Conservation (phyloP, 768 basidiomycete species). For the Mycena amicta region DNA sequence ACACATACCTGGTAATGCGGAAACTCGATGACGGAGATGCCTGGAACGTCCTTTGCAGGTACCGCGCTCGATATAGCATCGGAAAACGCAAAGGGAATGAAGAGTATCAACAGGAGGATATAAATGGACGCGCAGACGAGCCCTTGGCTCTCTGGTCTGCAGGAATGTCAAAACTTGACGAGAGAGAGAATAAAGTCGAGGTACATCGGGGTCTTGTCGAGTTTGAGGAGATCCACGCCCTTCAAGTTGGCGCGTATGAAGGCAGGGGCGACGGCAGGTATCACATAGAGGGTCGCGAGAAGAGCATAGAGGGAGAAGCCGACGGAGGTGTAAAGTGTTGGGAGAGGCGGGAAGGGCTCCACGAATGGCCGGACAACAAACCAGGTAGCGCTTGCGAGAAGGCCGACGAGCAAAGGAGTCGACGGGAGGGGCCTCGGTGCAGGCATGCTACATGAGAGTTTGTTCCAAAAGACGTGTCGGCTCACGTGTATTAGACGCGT, state of each 20-base stretch:
- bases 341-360: conserved; percentile 67
- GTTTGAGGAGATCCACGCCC: conserved; percentile 88
- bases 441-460: conserved; percentile 21
- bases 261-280: conserved; percentile 80
- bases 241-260: conserved; percentile 83
- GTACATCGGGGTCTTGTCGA: conserved; percentile 70
- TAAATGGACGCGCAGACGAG: conserved; percentile 90
- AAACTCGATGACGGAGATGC: conserved; percentile 67
- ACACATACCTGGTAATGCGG: conserved; percentile 73
- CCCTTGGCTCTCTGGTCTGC: conserved; percentile 91
- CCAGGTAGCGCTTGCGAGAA: conserved; percentile 73
- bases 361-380: conserved; percentile 73
- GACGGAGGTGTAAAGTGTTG: conserved; percentile 74
- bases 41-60: conserved; percentile 51
- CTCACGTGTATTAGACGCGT: neutral
- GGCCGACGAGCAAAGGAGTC: conserved; percentile 49
- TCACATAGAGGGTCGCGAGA: conserved; percentile 68
- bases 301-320: conserved; percentile 88
- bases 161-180: conserved; percentile 5
- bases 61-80: conserved; percentile 57
- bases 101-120: conserved; percentile 82
- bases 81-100: conserved; percentile 95
- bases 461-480: conserved; percentile 6
- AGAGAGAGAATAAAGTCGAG: conserved; percentile 29
- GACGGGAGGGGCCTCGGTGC: conserved; percentile 54